Conservation (phyloP, 129 eudicot species). For the Deinandra increscens region DNA sequence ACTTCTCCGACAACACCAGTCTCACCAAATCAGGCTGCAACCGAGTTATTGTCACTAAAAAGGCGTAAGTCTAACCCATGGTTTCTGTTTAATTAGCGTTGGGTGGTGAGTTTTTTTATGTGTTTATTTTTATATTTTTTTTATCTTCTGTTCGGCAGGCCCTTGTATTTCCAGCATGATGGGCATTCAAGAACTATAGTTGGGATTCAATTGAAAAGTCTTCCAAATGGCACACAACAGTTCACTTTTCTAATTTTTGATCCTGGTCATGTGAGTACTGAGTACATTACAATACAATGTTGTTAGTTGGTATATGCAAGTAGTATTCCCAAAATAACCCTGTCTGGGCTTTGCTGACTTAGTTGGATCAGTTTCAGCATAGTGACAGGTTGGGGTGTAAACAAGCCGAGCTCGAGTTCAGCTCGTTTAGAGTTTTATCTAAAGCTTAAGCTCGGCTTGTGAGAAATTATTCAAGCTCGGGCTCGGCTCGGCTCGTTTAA, state of each 20-base stretch:
- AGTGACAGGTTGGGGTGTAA: too few relatives aligned
- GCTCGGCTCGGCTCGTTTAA: too few relatives aligned
- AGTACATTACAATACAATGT: slow-evolving; percentile 25
- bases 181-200: slow-evolving; percentile 98
- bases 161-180: slow-evolving; percentile 94
- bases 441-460: too few relatives aligned
- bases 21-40: slow-evolving; percentile 24
- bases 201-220: slow-evolving; percentile 67
- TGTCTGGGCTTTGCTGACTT: background rate
- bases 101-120: background rate
- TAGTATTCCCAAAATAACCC: background rate
- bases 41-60: slow-evolving; percentile 54
- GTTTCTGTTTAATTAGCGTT: background rate
- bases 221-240: slow-evolving; percentile 53
- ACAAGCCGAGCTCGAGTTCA: too few relatives aligned
- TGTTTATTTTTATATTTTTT: background rate
- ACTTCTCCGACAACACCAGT: slow-evolving; percentile 54
- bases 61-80: slow-evolving; percentile 51
- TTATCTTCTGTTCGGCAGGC: slow-evolving; percentile 47
- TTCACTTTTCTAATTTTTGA: slow-evolving; percentile 68
- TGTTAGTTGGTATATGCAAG: slow-evolving; percentile 12
- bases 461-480: too few relatives aligned
- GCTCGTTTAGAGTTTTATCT: too few relatives aligned
- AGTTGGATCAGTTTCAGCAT: background rate
- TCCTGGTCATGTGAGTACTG: slow-evolving; percentile 85